phyloP scores from a whole-genome alignment of 202 grass and related monocot genomes.

The Carex sylvatica region DNA sequence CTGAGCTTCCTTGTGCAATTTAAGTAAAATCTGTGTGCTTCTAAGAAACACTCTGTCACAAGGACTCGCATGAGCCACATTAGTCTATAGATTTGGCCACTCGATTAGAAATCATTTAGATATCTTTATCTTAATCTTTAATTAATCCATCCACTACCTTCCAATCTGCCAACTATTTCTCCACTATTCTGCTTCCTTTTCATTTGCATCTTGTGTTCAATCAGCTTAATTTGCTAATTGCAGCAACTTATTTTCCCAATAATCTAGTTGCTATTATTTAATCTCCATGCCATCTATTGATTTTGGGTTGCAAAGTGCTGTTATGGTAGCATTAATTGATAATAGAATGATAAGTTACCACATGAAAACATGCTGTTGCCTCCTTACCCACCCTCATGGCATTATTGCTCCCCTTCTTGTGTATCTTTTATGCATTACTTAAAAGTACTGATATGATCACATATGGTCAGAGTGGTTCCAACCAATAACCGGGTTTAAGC shows the following conservation, averaged over 20 bases:
- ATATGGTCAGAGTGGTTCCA: not conserved
- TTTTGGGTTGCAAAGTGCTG: not conserved
- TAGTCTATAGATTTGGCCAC: conserved; percentile 26
- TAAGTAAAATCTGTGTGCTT: not conserved
- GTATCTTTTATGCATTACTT: conserved; percentile 6
- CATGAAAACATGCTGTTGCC: not conserved
- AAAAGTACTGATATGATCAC: not conserved
- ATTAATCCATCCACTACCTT: conserved; percentile 22
- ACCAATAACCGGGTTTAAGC: not conserved
- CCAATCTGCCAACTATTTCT: conserved; percentile 17
- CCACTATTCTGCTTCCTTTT: conserved; percentile 7
- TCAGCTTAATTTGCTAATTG: not conserved
- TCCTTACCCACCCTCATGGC: not conserved
- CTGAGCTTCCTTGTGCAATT: not conserved
- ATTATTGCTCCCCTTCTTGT: conserved; percentile 11
- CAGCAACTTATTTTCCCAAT: not conserved
- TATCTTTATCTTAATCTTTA: conserved; percentile 15
- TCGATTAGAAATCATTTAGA: conserved; percentile 4
- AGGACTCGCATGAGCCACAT: not conserved
- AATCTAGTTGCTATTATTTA: not conserved
- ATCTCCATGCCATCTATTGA: not conserved
- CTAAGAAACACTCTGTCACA: not conserved
- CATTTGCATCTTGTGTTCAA: conserved; percentile 13
- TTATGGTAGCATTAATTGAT: not conserved
- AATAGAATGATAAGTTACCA: conserved; percentile 11